Evolutionary conservation across 108 stramenopile species (phyloP), one percentile per base, ranked within the genome.

Genomic region (Nitzschia inconspicua): DNA sequence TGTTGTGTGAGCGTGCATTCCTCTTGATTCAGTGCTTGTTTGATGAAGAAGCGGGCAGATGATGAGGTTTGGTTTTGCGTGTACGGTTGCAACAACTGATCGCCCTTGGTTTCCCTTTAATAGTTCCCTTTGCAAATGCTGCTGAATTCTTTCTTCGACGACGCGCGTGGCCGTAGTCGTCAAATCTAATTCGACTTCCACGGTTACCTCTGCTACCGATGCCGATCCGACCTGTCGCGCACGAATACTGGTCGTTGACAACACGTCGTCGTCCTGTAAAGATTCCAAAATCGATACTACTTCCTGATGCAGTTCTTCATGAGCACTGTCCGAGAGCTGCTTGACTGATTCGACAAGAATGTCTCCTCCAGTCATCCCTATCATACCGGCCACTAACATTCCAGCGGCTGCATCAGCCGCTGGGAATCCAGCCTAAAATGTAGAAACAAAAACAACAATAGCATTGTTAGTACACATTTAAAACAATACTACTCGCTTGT

Each of bases 371-470:
- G 93, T 93, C 70, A 90, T 79, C 26, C 78, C 75, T 76, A 97
- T 92, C 96, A 97, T 97, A 3, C 91, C 94, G 14, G 94, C 95
- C 16, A 97, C 98, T 58, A 96, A 58, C 47, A 97, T 66, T 16
- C 96, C 98, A 3, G 96, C 98, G 0, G 81, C 80, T 0, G 98
- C 81, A 79, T 98, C 98, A 13, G 89, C 87, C 27, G 80, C 79
- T 19, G 77, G 32, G 42, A 89, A 60, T 34, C 86, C 73, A n/a
- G n/a, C n/a, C n/a, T n/a, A n/a, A n/a, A n/a, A n/a, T n/a, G n/a
- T n/a, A n/a, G n/a, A n/a, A n/a, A n/a, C n/a, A n/a, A n/a, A n/a
- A n/a, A n/a, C n/a, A n/a, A n/a, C n/a, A n/a, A n/a, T n/a, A n/a
- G n/a, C n/a, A n/a, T n/a, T n/a, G n/a, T n/a, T n/a, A n/a, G n/a